Evolutionary conservation across 768 basidiomycete species (phyloP), one percentile per base, ranked within the genome.

Genomic region (Kwoniella bestiolae): DNA sequence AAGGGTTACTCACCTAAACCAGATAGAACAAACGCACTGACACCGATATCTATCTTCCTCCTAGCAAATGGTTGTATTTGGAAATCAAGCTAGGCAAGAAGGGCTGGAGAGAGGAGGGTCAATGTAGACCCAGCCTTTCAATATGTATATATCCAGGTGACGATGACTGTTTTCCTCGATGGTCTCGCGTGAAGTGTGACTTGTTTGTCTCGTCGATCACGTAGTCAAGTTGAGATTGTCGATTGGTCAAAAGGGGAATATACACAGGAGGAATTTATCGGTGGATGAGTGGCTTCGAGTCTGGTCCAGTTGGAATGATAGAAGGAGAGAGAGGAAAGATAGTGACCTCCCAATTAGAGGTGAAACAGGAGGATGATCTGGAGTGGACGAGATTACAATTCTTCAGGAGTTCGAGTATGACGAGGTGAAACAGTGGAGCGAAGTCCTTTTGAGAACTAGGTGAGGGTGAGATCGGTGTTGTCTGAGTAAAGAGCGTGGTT

Each of bases 331-430:
- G 21, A 47, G 16, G 16, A 57, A 47, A 57, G 5, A 41, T 58
- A 45, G n/a, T n/a, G n/a, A n/a, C n/a, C 34, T n/a, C 29, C 41
- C 31, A 32, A 56, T 38, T 44, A 35, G 38, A 44, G 25, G 46
- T 34, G 46, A 52, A 38, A 61, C 49, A 52, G 28, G 57, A 59
- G 45, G 18, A 31, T 34, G 28, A 46, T 28, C 23, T 12, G 29
- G 44, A n/a, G 49, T 58, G 25, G 63, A 46, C 63, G 45, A 53
- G 35, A 65, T 65, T 51, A 46, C 23, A 65, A 65, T 58, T 32
- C 38, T 16, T 25, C 21, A 16, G 41, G 47, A 12, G 14, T 59
- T 44, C 14, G 16, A 21, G 23, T 26, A 53, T 53, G 18, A 14
- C 4, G 46, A 35, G 46, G 23, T 44, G 26, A 29, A 50, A 35